Base-by-base conservation (phyloP, 257 asterid species). In the Thymus quinquecostatus region DNA sequence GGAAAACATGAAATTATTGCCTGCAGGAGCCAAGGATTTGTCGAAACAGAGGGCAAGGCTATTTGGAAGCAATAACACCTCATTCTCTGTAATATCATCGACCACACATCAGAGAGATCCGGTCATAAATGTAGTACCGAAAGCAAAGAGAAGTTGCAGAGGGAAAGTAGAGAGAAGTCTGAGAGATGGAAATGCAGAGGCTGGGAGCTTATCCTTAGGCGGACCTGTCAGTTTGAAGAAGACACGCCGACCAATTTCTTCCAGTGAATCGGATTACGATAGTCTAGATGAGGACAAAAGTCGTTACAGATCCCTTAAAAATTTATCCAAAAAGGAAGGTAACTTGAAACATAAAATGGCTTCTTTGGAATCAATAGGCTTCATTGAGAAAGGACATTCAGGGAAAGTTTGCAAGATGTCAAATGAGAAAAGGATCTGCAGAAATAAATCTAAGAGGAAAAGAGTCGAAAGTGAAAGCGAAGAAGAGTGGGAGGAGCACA, bases 401-500 rank as follows among this genome's bases (percentile, higher is more conserved):
- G 66, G 68, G 53, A 68, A 72, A n/a, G 67, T 12, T 55, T 47
- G 78, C 51, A 66, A 8, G 60, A 65, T 47, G 60, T 67, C 76
- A 44, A 76, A 48, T 64, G 81, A 73, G 55, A 77, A 74, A 60
- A 79, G 50, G 44, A 55, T 50, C 10, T 38, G 41, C 14, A 34
- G 62, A 53, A 45, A 69, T 66, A 74, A 73, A 62, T 54, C 41
- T 44, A 71, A 36, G 54, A 54, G 56, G 78, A 59, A 43, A 68
- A 74, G 38, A 55, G 36, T 66, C 69, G 76, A 78, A 50, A 79
- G 75, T 41, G 83, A 60, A 11, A 77, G 80, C 40, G 88, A 85
- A 45, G 88, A 82, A 44, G 94, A 88, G 58, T 69, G 89, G 86
- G 78, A 34, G 63, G 86, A 71, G 70, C 62, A 50, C 71, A 80